Evolutionary conservation across 2,329 filamentous ascomycete genomes (phyloP), one percentile per base, ranked within the genome.

Genomic region (Teratosphaeria gauchensis): DNA sequence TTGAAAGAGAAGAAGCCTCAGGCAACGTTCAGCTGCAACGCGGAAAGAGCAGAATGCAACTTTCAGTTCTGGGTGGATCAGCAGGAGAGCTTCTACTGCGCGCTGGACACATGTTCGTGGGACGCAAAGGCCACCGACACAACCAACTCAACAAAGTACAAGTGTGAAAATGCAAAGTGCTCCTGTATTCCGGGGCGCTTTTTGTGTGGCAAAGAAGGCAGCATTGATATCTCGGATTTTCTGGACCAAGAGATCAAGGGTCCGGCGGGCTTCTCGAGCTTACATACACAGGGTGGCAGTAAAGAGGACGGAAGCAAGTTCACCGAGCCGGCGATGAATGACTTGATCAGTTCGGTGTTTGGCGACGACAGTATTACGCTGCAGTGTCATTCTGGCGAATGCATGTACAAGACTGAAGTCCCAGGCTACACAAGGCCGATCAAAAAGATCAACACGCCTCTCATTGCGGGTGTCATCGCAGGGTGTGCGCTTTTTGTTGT

Each of bases 61-160:
- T 99, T 99, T 66, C 94, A 99, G 75, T 99, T 99, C 76, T 99
- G 94, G 92, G 90, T 99, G 54, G 92, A 95, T 66, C 84, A 92
- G 65, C 80, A 83, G 63, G 94, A 99, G 75, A 97, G 94, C 1
- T 99, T 99, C 78, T 99, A 95, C 75, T 99, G 95, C 76, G 86
- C 88, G 62, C 79, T 99, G 59, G 84, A 90, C 68, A 87, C 86
- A 16, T 99, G 94, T 77, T 75, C 83, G 16, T 94, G 89, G 68
- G 81, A 76, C 55, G 84, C 87, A 71, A 82, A 88, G 59, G 86
- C 86, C 60, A 81, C 84, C 57, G 82, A 86, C 35, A 77, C 82
- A 56, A 82, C 84, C 67, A 99, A 99, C 75, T 85, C 82, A 58
- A 97, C 92, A 1, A 82, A 80, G 55, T 97, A 97, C 76, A 82